Conservation (phyloP, 2,329 filamentous ascomycete genomes). For the Colletotrichum filicis region DNA sequence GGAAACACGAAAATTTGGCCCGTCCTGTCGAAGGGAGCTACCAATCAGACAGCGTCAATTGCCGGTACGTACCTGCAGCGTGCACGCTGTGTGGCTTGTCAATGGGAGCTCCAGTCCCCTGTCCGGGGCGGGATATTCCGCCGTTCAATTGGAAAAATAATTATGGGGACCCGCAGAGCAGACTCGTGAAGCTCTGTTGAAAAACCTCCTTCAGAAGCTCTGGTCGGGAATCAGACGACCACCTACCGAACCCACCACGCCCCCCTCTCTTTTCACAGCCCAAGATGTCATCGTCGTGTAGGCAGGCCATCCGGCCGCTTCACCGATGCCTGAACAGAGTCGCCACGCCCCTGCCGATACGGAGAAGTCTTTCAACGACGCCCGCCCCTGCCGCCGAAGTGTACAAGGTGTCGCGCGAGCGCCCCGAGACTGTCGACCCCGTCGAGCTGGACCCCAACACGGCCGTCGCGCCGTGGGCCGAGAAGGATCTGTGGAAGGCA, state of each 20-base stretch:
- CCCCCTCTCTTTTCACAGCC: slow-evolving; percentile 16
- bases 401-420: slow-evolving; percentile 36
- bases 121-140: slow-evolving; percentile 34
- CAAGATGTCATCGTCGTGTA: slow-evolving; percentile 66
- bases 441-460: slow-evolving; percentile 72
- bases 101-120: slow-evolving; percentile 18
- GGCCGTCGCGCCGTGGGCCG: slow-evolving; percentile 72
- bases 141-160: slow-evolving; percentile 33
- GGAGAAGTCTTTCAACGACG: slow-evolving; percentile 44
- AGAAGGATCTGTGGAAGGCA: slow-evolving; percentile 74
- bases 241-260: slow-evolving; percentile 9
- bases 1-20: slow-evolving; percentile 35
- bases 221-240: slow-evolving; percentile 7
- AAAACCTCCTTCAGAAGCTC: slow-evolving; percentile 15
- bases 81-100: not conserved
- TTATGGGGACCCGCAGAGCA: slow-evolving; percentile 32
- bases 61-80: slow-evolving; percentile 14
- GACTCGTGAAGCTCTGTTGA: slow-evolving; percentile 25
- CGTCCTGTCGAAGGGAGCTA: slow-evolving; percentile 17
- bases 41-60: slow-evolving; percentile 27
- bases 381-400: slow-evolving; percentile 45
- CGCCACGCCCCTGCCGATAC: slow-evolving; percentile 42
- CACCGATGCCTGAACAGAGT: slow-evolving; percentile 62
- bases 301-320: slow-evolving; percentile 68
- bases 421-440: slow-evolving; percentile 42